Conservation (phyloP, 352 stramenopile species). For the Globisporangium cylindrosporum region DNA sequence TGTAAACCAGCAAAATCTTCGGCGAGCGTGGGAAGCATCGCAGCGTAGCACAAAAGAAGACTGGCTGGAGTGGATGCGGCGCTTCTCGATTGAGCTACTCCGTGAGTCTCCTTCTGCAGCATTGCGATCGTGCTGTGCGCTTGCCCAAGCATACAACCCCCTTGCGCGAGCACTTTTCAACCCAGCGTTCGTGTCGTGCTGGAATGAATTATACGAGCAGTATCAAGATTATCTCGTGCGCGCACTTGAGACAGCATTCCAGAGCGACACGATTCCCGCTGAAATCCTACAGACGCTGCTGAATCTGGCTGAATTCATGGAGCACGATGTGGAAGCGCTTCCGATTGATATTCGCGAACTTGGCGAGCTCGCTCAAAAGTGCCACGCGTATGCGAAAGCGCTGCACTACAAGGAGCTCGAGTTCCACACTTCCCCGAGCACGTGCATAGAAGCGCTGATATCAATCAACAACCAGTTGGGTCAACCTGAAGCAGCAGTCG, state of each 20-base stretch:
- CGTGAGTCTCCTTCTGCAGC: conserved; percentile 94
- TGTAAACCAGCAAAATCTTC: conserved; percentile 93
- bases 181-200: conserved; percentile 98
- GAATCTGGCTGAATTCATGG: conserved; percentile 99
- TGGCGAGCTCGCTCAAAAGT: conserved; percentile 93
- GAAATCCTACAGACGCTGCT: conserved; percentile 97
- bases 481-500: conserved; percentile 93
- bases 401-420: conserved; percentile 97
- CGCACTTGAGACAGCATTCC: conserved; percentile 93
- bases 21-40: conserved; percentile 93
- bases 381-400: conserved; percentile 96
- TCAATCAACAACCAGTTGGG: conserved; percentile 99
- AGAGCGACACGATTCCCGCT: conserved; percentile 89
- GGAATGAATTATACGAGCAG: conserved; percentile 94
- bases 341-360: conserved; percentile 96
- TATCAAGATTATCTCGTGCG: conserved; percentile 93
- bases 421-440: conserved; percentile 89
- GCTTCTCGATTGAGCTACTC: conserved; percentile 96
- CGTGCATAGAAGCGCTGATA: conserved; percentile 98
- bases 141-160: conserved; percentile 96
- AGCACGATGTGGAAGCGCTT: conserved; percentile 95
- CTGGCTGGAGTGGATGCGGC: conserved; percentile 98
- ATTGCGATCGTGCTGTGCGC: conserved; percentile 89
- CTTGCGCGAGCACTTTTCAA: conserved; percentile 97
- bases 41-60: conserved; percentile 91